phyloP scores from a whole-genome alignment of 2,329 filamentous ascomycete genomes.

The Fusarium staphyleae region DNA sequence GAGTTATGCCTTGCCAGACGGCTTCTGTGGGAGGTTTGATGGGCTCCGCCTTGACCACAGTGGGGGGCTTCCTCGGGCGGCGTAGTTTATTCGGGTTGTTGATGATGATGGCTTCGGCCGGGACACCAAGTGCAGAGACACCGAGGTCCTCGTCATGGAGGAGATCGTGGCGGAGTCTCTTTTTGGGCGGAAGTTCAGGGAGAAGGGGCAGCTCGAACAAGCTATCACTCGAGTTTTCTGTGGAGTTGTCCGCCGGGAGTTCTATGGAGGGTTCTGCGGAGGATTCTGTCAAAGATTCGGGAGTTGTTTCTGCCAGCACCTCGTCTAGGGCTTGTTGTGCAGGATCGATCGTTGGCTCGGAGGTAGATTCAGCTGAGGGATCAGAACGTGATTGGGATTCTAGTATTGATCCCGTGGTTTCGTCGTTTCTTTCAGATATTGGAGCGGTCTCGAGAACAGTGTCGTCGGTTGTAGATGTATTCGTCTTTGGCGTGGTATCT shows the following conservation, averaged over 20 bases:
- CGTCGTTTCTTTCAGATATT: neutral
- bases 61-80: constrained; percentile 18
- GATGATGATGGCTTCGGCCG: constrained; percentile 57
- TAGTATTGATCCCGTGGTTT: neutral
- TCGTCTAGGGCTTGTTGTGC: neutral
- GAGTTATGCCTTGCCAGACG: constrained; percentile 45
- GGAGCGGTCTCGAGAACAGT: neutral
- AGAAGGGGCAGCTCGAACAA: constrained; percentile 5
- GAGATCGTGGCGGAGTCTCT: constrained; percentile 37
- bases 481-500: neutral
- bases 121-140: constrained; percentile 46
- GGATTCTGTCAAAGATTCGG: neutral
- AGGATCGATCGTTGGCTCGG: neutral
- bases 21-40: constrained; percentile 22
- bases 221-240: neutral
- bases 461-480: neutral
- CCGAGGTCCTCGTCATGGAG: constrained; percentile 43
- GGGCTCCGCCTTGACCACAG: constrained; percentile 31
- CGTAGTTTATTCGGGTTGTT: constrained; percentile 47
- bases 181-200: constrained; percentile 9
- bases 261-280: neutral
- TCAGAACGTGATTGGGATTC: neutral
- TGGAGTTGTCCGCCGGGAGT: no score
- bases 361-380: neutral
- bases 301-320: neutral